Conservation (phyloP, 805 yeast genomes). For the Zygosaccharomyces lentus region DNA sequence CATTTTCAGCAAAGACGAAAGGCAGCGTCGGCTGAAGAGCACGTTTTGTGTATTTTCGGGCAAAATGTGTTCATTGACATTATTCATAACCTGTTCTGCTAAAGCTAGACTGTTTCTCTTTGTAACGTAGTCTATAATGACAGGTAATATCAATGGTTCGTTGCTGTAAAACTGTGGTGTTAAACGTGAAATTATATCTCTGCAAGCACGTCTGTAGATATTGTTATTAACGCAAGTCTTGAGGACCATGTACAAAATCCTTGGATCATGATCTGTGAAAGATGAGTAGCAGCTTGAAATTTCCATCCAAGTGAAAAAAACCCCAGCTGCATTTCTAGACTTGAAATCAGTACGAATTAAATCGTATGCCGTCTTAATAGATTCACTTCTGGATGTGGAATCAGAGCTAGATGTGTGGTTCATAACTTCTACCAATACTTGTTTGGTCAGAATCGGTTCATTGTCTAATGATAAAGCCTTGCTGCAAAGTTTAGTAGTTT, state of each 20-base stretch:
- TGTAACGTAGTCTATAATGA: constrained; percentile 22
- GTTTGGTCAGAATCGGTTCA: constrained; percentile 15
- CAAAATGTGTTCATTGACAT: constrained; percentile 19
- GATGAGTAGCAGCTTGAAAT: constrained; percentile 18
- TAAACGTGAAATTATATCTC: constrained; percentile 17
- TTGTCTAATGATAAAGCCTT: constrained; percentile 22
- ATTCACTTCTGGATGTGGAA: constrained; percentile 10
- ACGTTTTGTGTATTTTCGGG: constrained; percentile 19
- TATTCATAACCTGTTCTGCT: constrained; percentile 21
- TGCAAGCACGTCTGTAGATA: constrained; percentile 20
- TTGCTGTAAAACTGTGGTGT: constrained; percentile 25
- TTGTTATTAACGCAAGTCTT: constrained; percentile 20
- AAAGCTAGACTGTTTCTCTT: constrained; percentile 10
- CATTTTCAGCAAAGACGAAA: constrained; percentile 25
- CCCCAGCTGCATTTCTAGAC: constrained; percentile 26
- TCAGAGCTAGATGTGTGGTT: constrained; percentile 4
- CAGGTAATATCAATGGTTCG: constrained; percentile 25
- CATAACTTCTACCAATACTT: constrained; percentile 16
- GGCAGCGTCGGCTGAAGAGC: constrained; percentile 20
- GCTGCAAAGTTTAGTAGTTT: constrained; percentile 19
- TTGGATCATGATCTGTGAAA: constrained; percentile 23
- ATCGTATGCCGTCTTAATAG: constrained; percentile 20
- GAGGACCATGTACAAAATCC: constrained; percentile 24
- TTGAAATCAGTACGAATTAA: constrained; percentile 22
- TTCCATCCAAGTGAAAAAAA: constrained; percentile 22